A percentile compares a stretch with the other conserved stretches of the same genome.
These are phyloP conservation scores for Penicillium coffeae DNA, from an alignment of 495 filamentous ascomycete genomes.

Conservation along the genomic window DNA sequence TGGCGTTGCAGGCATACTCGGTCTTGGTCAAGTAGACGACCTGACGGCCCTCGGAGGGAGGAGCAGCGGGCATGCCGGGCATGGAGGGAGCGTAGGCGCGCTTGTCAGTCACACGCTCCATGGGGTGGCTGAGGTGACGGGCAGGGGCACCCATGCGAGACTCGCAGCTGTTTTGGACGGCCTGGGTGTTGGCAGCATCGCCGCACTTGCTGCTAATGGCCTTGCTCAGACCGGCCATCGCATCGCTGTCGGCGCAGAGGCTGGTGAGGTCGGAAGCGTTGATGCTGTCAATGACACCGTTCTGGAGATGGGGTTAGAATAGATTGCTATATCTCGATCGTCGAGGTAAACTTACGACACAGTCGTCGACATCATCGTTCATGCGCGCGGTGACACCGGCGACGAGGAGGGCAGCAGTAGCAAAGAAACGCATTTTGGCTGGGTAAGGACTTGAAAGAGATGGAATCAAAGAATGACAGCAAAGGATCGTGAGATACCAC, in stretches of 20 bases:
- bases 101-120: constrained; percentile 17
- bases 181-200: constrained; percentile 4
- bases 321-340: not conserved
- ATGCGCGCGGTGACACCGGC: constrained; percentile 14
- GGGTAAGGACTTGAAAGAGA: not conserved
- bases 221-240: not conserved
- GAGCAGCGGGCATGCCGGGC: not conserved
- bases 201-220: not conserved
- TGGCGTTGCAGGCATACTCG: constrained; percentile 21
- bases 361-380: constrained; percentile 5
- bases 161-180: constrained; percentile 1
- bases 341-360: constrained; percentile 13
- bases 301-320: constrained; percentile 4
- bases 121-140: constrained; percentile 23
- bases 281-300: constrained; percentile 3
- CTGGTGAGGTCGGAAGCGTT: constrained; percentile 8
- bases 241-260: constrained; percentile 21
- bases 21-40: constrained; percentile 23
- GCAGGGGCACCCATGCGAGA: constrained; percentile 3
- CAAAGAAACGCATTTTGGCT: constrained; percentile 21
- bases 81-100: constrained; percentile 15
- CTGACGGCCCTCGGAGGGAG: constrained; percentile 1
- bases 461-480: not conserved
- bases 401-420: constrained; percentile 16
- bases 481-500: not conserved